These are phyloP conservation scores for Yarrowia deformans DNA, from an alignment of 805 yeast species.

Conservation along the genomic window DNA sequence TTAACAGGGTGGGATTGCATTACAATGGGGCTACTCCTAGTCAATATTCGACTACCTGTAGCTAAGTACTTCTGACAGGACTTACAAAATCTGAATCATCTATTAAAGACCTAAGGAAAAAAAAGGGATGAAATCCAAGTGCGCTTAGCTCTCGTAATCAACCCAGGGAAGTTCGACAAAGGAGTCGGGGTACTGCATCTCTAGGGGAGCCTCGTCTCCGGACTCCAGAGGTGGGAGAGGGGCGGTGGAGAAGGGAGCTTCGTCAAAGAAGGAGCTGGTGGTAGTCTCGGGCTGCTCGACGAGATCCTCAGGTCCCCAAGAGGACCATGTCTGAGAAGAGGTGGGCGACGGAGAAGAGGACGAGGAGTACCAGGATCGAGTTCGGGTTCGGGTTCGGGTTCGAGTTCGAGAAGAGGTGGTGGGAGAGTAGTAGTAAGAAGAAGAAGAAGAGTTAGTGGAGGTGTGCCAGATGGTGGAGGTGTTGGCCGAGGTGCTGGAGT, in stretches of 20 bases:
- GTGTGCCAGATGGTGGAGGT: constrained; percentile 4
- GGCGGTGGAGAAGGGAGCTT: constrained; percentile 23
- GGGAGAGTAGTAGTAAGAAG: constrained; percentile 13
- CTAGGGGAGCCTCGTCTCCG: constrained; percentile 10
- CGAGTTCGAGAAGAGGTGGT: neutral
- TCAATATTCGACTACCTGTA: too few relatives aligned
- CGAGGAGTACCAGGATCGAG: neutral
- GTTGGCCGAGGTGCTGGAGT: constrained; percentile 4
- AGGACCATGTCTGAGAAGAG: neutral
- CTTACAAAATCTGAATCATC: constrained; percentile 20
- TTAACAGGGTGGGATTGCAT: too few relatives aligned
- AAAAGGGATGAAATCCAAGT: neutral
- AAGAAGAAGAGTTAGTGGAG: constrained; percentile 2
- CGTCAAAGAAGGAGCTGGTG: constrained; percentile 23
- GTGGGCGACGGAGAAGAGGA: neutral
- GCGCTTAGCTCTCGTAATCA: neutral
- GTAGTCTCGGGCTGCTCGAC: constrained; percentile 17
- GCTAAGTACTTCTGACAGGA: too few relatives aligned
- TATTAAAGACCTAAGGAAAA: constrained; percentile 10
- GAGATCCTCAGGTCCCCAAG: constrained; percentile 14
- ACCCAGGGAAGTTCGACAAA: constrained; percentile 20
- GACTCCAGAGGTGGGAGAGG: constrained; percentile 20
- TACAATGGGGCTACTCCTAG: too few relatives aligned
- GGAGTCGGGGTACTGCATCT: neutral
- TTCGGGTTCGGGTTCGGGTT: constrained; percentile 1